Evolutionary conservation across 768 basidiomycete species (phyloP).

Genomic region (Fomitopsis serialis): DNA sequence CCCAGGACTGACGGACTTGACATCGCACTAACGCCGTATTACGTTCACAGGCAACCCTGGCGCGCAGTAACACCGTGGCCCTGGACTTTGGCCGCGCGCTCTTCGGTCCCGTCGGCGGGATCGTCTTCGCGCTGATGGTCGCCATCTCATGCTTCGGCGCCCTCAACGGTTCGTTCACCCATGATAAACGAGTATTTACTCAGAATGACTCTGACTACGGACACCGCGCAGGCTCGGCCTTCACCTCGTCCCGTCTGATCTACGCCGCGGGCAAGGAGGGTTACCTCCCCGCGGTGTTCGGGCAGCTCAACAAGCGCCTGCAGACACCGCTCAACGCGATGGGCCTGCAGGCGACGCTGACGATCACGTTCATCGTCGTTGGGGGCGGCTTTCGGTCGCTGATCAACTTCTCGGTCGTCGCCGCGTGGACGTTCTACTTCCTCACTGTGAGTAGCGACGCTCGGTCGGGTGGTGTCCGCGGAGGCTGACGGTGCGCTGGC

Average conservation of each 20-base stretch:
- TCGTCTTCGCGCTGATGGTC: slow-evolving; percentile 85
- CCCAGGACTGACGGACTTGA: too few relatives aligned
- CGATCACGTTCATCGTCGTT: slow-evolving; percentile 72
- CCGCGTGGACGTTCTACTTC: slow-evolving; percentile 85
- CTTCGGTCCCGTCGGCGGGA: slow-evolving; percentile 84
- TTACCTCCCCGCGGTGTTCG: slow-evolving; percentile 82
- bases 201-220: too few relatives aligned
- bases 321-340: slow-evolving; percentile 89
- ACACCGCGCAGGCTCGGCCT: slow-evolving; percentile 53
- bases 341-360: slow-evolving; percentile 68
- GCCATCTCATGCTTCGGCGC: slow-evolving; percentile 97
- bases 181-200: too few relatives aligned
- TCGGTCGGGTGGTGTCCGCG: background rate
- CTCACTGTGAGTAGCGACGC: slow-evolving; percentile 51
- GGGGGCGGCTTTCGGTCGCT: slow-evolving; percentile 88
- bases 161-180: slow-evolving; percentile 88
- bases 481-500: background rate
- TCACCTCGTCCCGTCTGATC: slow-evolving; percentile 76
- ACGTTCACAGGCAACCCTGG: slow-evolving; percentile 66
- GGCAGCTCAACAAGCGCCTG: slow-evolving; percentile 64
- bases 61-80: slow-evolving; percentile 78
- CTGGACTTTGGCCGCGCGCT: slow-evolving; percentile 88
- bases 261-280: slow-evolving; percentile 85
- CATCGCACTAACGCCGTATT: too few relatives aligned
- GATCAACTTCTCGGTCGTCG: slow-evolving; percentile 86